phyloP scores from a whole-genome alignment of 371 early-diverging fungal genomes.

The Lichtheimia ramosa region DNA sequence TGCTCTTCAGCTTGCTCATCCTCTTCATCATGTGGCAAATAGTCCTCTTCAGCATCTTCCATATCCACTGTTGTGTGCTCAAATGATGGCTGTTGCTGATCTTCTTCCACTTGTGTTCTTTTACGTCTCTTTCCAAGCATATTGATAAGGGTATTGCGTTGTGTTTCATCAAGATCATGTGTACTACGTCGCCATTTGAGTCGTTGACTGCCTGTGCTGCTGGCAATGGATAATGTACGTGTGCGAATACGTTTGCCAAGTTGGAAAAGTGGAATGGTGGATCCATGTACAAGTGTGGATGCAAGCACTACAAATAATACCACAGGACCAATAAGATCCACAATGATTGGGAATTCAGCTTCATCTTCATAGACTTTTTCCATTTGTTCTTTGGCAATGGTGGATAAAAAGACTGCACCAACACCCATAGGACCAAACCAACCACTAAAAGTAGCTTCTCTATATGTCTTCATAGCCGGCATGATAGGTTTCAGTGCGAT shows the following conservation, averaged over 20 bases:
- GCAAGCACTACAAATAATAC: conserved; percentile 75
- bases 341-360: conserved; percentile 20
- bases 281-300: conserved; percentile 80
- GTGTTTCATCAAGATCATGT: conserved; percentile 25
- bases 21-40: conserved; percentile 25
- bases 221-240: conserved; percentile 47
- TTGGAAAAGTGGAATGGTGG: conserved; percentile 76
- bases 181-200: conserved; percentile 32
- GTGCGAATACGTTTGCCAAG: conserved; percentile 56
- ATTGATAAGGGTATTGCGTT: conserved; percentile 40
- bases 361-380: conserved; percentile 26
- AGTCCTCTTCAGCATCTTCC: conserved; percentile 39
- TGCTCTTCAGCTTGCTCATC: too few species aligned
- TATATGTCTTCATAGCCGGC: conserved; percentile 70
- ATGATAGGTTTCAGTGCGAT: conserved; percentile 65
- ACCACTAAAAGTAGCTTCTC: conserved; percentile 91
- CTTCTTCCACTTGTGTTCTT: conserved; percentile 1
- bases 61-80: conserved; percentile 22
- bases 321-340: conserved; percentile 56
- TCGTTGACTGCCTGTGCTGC: conserved; percentile 35
- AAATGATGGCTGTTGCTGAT: conserved; percentile 8
- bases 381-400: conserved; percentile 58
- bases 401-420: conserved; percentile 81
- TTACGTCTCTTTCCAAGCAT: conserved; percentile 11
- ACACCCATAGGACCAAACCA: conserved; percentile 95